Conservation (phyloP, 768 basidiomycete genomes). For the Mycena chlorophos region DNA sequence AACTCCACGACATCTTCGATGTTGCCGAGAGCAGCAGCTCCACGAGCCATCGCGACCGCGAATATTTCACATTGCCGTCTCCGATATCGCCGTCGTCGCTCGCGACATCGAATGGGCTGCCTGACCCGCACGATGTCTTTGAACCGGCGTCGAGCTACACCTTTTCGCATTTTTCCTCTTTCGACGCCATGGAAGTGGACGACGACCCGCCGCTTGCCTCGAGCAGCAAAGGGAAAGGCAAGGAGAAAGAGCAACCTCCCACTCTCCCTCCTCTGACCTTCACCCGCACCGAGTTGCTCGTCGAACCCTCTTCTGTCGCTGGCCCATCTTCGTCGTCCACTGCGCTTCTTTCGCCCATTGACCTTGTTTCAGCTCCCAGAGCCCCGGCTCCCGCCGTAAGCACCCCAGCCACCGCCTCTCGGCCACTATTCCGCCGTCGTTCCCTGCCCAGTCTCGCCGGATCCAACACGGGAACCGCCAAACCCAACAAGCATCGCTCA, state of each 20-base stretch:
- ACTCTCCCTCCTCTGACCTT: conserved; percentile 67
- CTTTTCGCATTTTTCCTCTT: conserved; percentile 14
- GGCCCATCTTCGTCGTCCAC: conserved; percentile 38
- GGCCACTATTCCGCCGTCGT: conserved; percentile 43
- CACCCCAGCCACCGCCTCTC: conserved; percentile 26
- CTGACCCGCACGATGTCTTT: conserved; percentile 13
- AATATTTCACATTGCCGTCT: conserved; percentile 28
- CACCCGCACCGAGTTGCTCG: conserved; percentile 50
- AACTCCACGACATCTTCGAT: conserved; percentile 45
- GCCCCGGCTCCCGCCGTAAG: conserved; percentile 22
- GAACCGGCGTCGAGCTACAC: conserved; percentile 9
- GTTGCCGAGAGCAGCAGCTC: conserved; percentile 21
- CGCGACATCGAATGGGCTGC: not conserved
- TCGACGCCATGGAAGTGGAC: conserved; percentile 15
- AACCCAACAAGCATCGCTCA: conserved; percentile 45
- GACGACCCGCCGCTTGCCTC: conserved; percentile 11
- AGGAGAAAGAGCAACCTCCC: conserved; percentile 53
- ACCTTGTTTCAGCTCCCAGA: conserved; percentile 22
- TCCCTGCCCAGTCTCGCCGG: conserved; percentile 61
- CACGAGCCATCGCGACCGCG: conserved; percentile 26
- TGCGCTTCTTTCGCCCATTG: conserved; percentile 29
- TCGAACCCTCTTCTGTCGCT: conserved; percentile 40
- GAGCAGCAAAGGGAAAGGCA: conserved; percentile 55
- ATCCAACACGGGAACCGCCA: conserved; percentile 42
- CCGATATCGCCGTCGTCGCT: conserved; percentile 21